These are phyloP conservation scores for Pholiota adiposa DNA, from an alignment of 1,284 basidiomycete species.

Conservation along the genomic window DNA sequence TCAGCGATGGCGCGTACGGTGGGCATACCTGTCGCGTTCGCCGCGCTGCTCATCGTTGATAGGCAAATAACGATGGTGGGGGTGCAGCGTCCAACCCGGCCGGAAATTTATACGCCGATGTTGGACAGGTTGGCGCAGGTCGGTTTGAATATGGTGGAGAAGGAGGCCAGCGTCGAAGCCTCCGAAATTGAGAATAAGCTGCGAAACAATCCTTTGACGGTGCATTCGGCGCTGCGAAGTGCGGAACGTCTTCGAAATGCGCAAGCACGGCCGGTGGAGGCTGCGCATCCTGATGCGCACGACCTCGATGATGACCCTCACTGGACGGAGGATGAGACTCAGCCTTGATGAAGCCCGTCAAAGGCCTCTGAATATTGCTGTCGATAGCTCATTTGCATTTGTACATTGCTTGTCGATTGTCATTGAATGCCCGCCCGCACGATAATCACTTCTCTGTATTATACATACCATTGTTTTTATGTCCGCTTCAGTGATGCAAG, in stretches of 20 bases:
- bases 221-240: background rate
- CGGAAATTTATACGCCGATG: slow-evolving; percentile 65
- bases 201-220: background rate
- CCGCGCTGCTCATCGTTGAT: slow-evolving; percentile 74
- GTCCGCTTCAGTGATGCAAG: too few species aligned
- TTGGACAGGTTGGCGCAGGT: slow-evolving; percentile 61
- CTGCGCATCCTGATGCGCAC: background rate
- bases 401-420: too few species aligned
- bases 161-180: background rate
- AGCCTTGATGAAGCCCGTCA: too few species aligned
- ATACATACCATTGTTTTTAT: too few species aligned
- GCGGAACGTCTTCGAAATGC: background rate
- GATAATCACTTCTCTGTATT: too few species aligned
- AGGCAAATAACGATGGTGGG: slow-evolving; percentile 60
- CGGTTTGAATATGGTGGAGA: slow-evolving; percentile 75
- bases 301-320: slow-evolving; percentile 3
- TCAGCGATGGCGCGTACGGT: slow-evolving; percentile 92
- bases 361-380: too few species aligned
- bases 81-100: slow-evolving; percentile 68
- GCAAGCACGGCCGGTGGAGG: background rate
- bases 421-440: too few species aligned
- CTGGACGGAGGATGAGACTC: background rate
- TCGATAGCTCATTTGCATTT: too few species aligned
- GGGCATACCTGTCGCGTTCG: slow-evolving; percentile 84
- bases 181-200: background rate